Percentiles rank a stretch among this genome's conserved stretches.
These are phyloP conservation scores for Tylopilus sp. DNA, from an alignment of 1,284 basidiomycete species.

Conservation along the genomic window DNA sequence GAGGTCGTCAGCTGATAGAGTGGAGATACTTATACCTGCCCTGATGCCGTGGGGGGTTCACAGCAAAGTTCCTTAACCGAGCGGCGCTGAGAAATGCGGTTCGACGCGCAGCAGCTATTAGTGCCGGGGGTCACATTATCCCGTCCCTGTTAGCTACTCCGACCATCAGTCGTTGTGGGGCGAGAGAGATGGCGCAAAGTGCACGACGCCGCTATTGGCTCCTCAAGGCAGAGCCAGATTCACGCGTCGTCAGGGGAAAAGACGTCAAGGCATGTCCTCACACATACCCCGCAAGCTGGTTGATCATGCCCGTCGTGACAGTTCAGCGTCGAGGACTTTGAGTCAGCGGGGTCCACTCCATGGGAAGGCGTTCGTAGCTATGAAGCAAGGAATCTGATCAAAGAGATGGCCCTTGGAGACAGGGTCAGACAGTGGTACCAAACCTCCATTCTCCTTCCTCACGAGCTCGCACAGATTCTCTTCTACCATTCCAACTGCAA, in stretches of 20 bases:
- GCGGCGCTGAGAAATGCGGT: conserved; percentile 9
- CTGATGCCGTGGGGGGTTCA: neutral
- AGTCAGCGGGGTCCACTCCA: conserved; percentile 65
- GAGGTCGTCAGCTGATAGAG: conserved; percentile 18
- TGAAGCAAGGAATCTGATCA: conserved; percentile 91
- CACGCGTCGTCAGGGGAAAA: conserved; percentile 83
- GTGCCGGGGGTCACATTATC: no score
- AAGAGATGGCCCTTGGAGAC: conserved; percentile 84
- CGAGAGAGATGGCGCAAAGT: no score
- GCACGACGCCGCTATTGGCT: conserved; percentile 55
- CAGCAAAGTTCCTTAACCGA: neutral
- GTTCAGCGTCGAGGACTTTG: conserved; percentile 92
- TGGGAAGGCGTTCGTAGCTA: conserved; percentile 95
- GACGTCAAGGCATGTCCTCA: conserved; percentile 71
- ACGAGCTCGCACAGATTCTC: conserved; percentile 44
- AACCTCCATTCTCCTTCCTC: conserved; percentile 7
- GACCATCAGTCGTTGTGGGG: no score
- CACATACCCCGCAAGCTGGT: conserved; percentile 1
- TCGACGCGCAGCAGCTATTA: neutral
- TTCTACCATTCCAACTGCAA: conserved; percentile 96
- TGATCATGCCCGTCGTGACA: conserved; percentile 30
- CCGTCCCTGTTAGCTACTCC: no score
- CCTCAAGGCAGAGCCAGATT: conserved; percentile 90
- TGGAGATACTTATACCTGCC: no score
- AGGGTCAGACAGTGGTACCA: conserved; percentile 48